A percentile compares a stretch with the other conserved stretches of the same genome.
Conservation (phyloP, 768 basidiomycete species). For the Tulasnella calospora region DNA sequence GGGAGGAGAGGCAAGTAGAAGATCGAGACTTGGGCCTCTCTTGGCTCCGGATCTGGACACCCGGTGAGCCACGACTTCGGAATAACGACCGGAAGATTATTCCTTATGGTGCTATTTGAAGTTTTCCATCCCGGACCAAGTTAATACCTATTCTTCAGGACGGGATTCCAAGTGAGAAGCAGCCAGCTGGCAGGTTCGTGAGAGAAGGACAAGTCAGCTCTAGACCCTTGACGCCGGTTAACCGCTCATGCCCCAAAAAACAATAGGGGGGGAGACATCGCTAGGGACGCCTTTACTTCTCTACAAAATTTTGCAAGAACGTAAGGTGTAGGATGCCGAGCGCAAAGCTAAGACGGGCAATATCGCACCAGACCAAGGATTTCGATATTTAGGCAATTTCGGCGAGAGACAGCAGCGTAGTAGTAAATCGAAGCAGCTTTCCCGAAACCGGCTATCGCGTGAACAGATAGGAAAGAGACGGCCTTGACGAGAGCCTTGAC, state of each 20-base stretch:
- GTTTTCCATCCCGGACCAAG: not conserved
- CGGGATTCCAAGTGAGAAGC: not conserved
- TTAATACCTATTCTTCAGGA: not conserved
- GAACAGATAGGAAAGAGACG: not conserved
- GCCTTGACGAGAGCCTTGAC: not conserved
- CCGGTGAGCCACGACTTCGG: not conserved
- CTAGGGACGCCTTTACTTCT: not conserved
- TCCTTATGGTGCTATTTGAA: no score
- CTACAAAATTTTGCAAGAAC: not conserved
- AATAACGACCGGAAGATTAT: not conserved
- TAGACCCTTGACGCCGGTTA: not conserved
- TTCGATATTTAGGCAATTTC: not conserved
- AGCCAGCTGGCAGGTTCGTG: not conserved
- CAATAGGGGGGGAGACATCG: not conserved
- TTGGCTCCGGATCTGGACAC: not conserved
- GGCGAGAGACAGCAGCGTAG: not conserved
- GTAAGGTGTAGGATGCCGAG: not conserved
- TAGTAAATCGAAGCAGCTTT: not conserved
- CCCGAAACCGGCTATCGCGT: not conserved
- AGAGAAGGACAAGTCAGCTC: constrained; percentile 7
- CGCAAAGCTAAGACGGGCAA: not conserved
- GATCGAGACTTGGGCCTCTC: not conserved
- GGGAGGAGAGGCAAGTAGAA: no score
- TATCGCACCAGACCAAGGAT: not conserved
- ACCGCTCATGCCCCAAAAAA: not conserved